Percentiles rank a stretch among this genome's conserved stretches.
phyloP scores from a whole-genome alignment of 2,329 filamentous ascomycete species.

The Aspergillus thermomutatus region DNA sequence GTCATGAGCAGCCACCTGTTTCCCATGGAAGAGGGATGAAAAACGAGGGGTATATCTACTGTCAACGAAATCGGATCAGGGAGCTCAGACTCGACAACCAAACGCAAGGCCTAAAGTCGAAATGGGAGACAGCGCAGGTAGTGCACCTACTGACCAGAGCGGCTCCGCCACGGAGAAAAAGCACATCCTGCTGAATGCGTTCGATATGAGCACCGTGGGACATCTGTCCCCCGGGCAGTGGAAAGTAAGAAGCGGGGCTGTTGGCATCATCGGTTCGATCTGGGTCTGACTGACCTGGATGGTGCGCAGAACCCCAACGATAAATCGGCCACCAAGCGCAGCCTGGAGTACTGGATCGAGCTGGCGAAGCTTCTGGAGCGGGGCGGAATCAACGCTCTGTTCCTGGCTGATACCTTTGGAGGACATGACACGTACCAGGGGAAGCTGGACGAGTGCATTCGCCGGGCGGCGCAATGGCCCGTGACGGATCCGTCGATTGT shows the following conservation, averaged over 20 bases:
- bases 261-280: no score
- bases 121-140: slow-evolving; percentile 17
- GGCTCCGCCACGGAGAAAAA: slow-evolving; percentile 40
- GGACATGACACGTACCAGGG: slow-evolving; percentile 62
- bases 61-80: background rate
- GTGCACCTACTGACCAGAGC: background rate
- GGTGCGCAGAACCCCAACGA: slow-evolving; percentile 55
- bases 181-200: slow-evolving; percentile 61
- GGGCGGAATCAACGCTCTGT: slow-evolving; percentile 62
- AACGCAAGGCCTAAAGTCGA: slow-evolving; percentile 1
- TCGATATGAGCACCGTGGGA: slow-evolving; percentile 64
- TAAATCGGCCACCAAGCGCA: slow-evolving; percentile 58
- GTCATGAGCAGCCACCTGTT: background rate
- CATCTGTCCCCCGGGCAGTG: slow-evolving; percentile 65
- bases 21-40: background rate
- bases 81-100: slow-evolving; percentile 5
- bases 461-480: slow-evolving; percentile 62
- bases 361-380: slow-evolving; percentile 60
- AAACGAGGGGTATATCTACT: background rate
- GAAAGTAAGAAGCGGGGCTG: slow-evolving; percentile 47
- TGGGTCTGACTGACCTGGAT: background rate
- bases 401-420: slow-evolving; percentile 64
- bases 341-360: slow-evolving; percentile 61
- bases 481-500: slow-evolving; percentile 63
- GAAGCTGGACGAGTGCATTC: slow-evolving; percentile 59